These are phyloP conservation scores for Linanthus parryae DNA, from an alignment of 148 eudicot species.

Conservation along the genomic window DNA sequence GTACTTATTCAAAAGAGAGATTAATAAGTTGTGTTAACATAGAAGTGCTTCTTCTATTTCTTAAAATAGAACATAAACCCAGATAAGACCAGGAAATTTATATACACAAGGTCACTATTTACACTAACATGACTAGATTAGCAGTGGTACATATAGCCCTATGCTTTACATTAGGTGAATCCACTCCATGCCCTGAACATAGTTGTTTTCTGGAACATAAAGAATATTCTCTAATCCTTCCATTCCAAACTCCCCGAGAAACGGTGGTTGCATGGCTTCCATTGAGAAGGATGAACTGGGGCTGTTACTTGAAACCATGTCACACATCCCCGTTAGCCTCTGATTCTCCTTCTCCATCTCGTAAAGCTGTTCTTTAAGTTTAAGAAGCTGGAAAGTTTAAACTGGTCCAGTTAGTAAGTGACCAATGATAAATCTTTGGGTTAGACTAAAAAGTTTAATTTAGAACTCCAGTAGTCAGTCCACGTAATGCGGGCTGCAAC, in stretches of 20 bases:
- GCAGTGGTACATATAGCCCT: neutral
- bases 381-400: conserved; percentile 15
- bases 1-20: too few species aligned
- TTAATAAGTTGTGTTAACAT: too few species aligned
- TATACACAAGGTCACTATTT: conserved; percentile 12
- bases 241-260: conserved; percentile 6
- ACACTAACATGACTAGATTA: conserved; percentile 7
- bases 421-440: neutral
- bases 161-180: conserved; percentile 9
- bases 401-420: conserved; percentile 24
- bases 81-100: too few species aligned
- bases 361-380: conserved; percentile 5
- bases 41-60: too few species aligned
- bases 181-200: conserved; percentile 7
- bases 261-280: conserved; percentile 1
- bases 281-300: conserved; percentile 11
- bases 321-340: conserved; percentile 6
- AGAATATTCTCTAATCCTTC: conserved; percentile 7
- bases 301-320: conserved; percentile 3
- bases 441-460: neutral
- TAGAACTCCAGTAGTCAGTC: conserved; percentile 21
- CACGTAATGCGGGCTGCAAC: conserved; percentile 4
- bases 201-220: conserved; percentile 3
- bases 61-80: too few species aligned
- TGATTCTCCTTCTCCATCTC: conserved; percentile 6